Percentiles rank a stretch among this genome's conserved stretches.
phyloP scores from a whole-genome alignment of 768 basidiomycete species.

The Amanita molliuscula region DNA sequence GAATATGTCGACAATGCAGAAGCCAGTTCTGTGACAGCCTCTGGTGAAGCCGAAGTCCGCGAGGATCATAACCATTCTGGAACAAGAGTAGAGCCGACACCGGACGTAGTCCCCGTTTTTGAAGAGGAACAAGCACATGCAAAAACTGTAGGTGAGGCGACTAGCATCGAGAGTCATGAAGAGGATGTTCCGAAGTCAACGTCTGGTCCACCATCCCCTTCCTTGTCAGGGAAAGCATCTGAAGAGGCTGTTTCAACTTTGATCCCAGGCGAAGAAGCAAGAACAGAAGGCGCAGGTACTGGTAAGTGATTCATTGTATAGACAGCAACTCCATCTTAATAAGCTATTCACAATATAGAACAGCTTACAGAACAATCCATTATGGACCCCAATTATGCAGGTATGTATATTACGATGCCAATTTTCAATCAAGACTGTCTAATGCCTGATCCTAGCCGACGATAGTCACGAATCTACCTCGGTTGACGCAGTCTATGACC shows the following conservation, averaged over 20 bases:
- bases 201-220: background rate
- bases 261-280: background rate
- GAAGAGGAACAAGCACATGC: background rate
- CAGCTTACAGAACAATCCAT: background rate
- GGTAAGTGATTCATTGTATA: background rate
- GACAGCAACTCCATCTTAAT: background rate
- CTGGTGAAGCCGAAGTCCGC: background rate
- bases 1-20: background rate
- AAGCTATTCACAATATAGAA: background rate
- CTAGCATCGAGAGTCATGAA: background rate
- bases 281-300: background rate
- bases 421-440: background rate
- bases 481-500: background rate
- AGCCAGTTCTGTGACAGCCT: background rate
- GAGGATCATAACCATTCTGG: background rate
- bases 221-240: background rate
- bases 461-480: slow-evolving; percentile 7
- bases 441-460: background rate
- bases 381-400: background rate
- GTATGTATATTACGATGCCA: background rate
- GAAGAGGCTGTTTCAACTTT: background rate
- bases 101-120: background rate
- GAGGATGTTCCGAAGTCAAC: background rate
- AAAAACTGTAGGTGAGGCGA: background rate
- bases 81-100: background rate